Conservation (phyloP, 345 rosid species). For the Barbarea vulgaris region DNA sequence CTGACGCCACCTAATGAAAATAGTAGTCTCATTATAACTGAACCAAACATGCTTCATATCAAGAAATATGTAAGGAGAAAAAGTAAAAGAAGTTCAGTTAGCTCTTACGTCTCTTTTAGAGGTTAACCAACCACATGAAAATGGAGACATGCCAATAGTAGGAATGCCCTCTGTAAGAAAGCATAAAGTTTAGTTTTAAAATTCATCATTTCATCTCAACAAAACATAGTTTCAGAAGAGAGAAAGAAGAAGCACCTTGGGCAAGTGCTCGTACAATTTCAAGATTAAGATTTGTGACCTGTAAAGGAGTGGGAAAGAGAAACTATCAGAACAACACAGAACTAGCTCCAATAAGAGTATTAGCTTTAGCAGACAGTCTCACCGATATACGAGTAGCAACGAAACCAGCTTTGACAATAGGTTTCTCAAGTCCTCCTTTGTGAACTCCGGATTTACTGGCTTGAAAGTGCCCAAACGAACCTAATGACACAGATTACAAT, state of each 20-base stretch:
- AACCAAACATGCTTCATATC: constrained; percentile 9
- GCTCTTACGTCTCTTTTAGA: constrained; percentile 65
- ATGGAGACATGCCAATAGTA: constrained; percentile 86
- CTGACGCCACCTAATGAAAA: constrained; percentile 60
- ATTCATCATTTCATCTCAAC: constrained; percentile 5
- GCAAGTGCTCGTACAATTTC: constrained; percentile 93
- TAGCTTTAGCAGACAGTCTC: constrained; percentile 27
- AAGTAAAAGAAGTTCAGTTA: constrained; percentile 23
- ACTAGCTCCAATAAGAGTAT: constrained; percentile 9
- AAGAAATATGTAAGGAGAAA: neutral
- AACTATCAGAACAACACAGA: constrained; percentile 4
- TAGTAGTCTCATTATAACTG: neutral
- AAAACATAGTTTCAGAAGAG: neutral
- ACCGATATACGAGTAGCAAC: constrained; percentile 94
- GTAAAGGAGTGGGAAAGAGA: constrained; percentile 25
- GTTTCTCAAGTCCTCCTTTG: constrained; percentile 74
- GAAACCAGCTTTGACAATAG: constrained; percentile 88
- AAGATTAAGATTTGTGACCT: constrained; percentile 89
- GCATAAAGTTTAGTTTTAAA: constrained; percentile 12
- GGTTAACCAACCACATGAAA: constrained; percentile 79
- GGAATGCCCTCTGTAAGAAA: constrained; percentile 87
- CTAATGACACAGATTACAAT: constrained; percentile 43
- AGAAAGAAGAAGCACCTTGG: constrained; percentile 54
- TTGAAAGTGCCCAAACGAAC: constrained; percentile 97
- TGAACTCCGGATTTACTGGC: constrained; percentile 96